These are phyloP conservation scores for Microglena sp. DNA, from an alignment of 139 green algal genomes.

Conservation along the genomic window DNA sequence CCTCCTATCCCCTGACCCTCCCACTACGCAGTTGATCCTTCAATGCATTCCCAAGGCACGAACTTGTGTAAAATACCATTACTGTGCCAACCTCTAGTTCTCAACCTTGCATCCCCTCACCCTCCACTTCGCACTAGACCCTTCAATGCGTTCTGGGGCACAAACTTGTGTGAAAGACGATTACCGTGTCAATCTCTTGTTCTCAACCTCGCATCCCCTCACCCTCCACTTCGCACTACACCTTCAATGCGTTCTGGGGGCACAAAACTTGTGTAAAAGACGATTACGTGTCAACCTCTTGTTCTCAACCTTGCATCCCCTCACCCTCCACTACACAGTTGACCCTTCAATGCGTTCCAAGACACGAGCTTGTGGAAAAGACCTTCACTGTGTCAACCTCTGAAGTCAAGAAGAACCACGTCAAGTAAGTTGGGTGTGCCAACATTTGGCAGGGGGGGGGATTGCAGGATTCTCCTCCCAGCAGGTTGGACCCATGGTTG, in stretches of 20 bases:
- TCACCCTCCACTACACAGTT: constrained; percentile 13
- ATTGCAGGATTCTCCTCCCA: too few relatives aligned
- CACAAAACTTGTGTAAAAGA: too few relatives aligned
- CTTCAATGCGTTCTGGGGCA: constrained; percentile 54
- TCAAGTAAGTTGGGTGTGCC: constrained; percentile 20
- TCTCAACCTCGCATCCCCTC: constrained; percentile 2
- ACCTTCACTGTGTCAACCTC: constrained; percentile 57
- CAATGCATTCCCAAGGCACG: constrained; percentile 46
- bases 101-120: not conserved
- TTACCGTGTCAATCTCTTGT: constrained; percentile 36
- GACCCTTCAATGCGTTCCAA: constrained; percentile 46
- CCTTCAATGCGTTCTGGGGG: not conserved
- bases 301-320: not conserved
- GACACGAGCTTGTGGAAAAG: constrained; percentile 70
- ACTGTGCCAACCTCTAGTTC: not conserved
- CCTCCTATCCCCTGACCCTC: too few relatives aligned
- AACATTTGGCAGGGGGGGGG: too few relatives aligned
- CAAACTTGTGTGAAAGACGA: constrained; percentile 75
- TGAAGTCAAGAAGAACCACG: constrained; percentile 66
- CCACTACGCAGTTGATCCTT: constrained; percentile 28
- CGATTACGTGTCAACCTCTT: not conserved
- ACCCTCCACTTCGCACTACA: not conserved
- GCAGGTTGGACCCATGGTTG: too few relatives aligned
- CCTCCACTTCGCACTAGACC: constrained; percentile 20
- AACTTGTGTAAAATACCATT: constrained; percentile 47